These are phyloP conservation scores for Hibiscus mutabilis DNA, from an alignment of 345 rosid genomes.

Conservation along the genomic window DNA sequence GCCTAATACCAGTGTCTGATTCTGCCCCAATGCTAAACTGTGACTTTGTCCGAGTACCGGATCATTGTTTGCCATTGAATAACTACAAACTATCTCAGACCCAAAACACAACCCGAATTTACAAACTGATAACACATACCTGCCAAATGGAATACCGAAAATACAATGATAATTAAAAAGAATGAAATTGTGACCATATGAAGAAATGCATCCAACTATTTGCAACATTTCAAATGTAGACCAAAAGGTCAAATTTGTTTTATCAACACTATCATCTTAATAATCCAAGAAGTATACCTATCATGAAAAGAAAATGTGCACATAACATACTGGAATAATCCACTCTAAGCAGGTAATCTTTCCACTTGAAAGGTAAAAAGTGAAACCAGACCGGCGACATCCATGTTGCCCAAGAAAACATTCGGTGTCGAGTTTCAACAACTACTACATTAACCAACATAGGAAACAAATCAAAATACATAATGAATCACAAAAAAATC, in stretches of 20 bases:
- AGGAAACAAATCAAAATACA: not conserved
- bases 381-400: not conserved
- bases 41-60: constrained; percentile 67
- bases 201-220: constrained; percentile 3
- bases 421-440: not conserved
- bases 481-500: not conserved
- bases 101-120: constrained; percentile 3
- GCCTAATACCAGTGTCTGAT: constrained; percentile 56
- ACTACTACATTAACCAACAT: not conserved
- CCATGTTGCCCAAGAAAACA: not conserved
- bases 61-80: constrained; percentile 70
- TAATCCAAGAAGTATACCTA: too few species aligned
- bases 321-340: not conserved
- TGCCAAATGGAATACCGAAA: constrained; percentile 3
- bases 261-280: not conserved
- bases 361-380: not conserved
- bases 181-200: not conserved
- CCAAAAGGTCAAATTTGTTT: not conserved
- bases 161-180: not conserved
- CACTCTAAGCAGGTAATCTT: not conserved
- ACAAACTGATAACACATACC: constrained; percentile 1
- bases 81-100: constrained; percentile 6
- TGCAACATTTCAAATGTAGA: not conserved
- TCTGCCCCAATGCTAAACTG: constrained; percentile 52
- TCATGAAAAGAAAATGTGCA: not conserved